Evolutionary conservation across 257 asterid species (phyloP).

Genomic region (Datura wrightii): DNA sequence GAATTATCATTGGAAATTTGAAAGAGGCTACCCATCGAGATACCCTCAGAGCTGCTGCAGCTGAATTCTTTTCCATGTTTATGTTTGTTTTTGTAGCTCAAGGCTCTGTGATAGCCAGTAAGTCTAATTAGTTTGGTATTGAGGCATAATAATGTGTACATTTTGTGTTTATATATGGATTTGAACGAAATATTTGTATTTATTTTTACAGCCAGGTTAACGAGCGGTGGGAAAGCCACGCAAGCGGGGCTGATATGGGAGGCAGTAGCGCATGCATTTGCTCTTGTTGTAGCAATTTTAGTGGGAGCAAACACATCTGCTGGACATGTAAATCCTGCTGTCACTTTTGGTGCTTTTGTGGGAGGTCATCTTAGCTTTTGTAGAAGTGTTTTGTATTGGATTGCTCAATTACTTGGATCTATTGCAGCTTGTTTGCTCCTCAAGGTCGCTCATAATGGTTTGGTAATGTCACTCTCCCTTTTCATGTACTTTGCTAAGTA

Average conservation of each 20-base stretch:
- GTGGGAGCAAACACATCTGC: conserved; percentile 80
- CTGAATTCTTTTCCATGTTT: conserved; percentile 79
- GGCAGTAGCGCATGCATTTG: conserved; percentile 71
- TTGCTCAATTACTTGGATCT: conserved; percentile 62
- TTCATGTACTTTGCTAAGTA: neutral
- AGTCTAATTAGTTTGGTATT: neutral
- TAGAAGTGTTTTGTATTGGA: conserved; percentile 65
- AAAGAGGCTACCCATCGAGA: conserved; percentile 70
- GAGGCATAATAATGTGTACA: neutral
- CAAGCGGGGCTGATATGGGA: conserved; percentile 71
- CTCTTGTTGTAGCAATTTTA: conserved; percentile 73
- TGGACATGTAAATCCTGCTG: conserved; percentile 60
- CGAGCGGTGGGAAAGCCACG: conserved; percentile 55
- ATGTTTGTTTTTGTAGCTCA: conserved; percentile 78
- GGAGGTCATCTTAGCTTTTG: conserved; percentile 72
- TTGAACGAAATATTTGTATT: too few species aligned
- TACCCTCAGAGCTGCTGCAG: conserved; percentile 69
- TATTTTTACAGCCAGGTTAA: conserved; percentile 57
- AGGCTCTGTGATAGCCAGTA: conserved; percentile 89
- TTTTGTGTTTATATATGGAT: too few species aligned
- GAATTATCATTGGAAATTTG: conserved; percentile 59
- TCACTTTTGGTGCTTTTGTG: conserved; percentile 55
- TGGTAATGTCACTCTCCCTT: conserved; percentile 41
- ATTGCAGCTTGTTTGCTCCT: conserved; percentile 55
- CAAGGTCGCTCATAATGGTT: conserved; percentile 67